Conservation (phyloP, 2,329 filamentous ascomycete genomes). For the Fusarium ambrosium region DNA sequence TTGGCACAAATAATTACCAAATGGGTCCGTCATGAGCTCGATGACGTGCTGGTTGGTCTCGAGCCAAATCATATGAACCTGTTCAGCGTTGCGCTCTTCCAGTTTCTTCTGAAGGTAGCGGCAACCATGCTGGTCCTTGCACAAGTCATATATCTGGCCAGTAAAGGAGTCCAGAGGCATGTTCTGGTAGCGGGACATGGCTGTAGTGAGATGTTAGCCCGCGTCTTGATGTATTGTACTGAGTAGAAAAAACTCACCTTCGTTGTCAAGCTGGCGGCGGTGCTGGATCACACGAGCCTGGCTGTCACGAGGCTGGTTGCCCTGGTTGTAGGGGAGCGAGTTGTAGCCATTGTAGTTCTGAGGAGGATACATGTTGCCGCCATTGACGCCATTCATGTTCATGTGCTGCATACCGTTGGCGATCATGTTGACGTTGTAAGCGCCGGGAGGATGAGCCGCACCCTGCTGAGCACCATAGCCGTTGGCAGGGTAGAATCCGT, state of each 20-base stretch:
- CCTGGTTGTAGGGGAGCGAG: slow-evolving; percentile 62
- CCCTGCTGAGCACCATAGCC: slow-evolving; percentile 49
- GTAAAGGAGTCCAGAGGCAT: slow-evolving; percentile 83
- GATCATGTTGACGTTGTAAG: slow-evolving; percentile 64
- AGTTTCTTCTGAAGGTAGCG: slow-evolving; percentile 97
- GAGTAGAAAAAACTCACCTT: slow-evolving; percentile 63
- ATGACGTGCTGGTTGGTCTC: slow-evolving; percentile 95
- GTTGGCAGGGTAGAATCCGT: slow-evolving; percentile 51
- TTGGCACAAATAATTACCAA: slow-evolving; percentile 99
- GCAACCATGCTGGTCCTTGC: slow-evolving; percentile 98
- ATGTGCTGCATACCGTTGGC: slow-evolving; percentile 78
- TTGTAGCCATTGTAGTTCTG: slow-evolving; percentile 72
- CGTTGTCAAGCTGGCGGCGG: slow-evolving; percentile 80
- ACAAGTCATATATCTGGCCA: slow-evolving; percentile 88
- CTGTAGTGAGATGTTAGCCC: slow-evolving; percentile 56
- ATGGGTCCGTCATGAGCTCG: slow-evolving; percentile 98
- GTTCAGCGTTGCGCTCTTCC: slow-evolving; percentile 86
- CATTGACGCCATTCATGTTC: slow-evolving; percentile 63
- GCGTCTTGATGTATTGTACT: not conserved
- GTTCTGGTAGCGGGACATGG: slow-evolving; percentile 86
- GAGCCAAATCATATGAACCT: slow-evolving; percentile 92
- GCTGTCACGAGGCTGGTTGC: slow-evolving; percentile 75
- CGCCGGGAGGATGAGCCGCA: slow-evolving; percentile 43
- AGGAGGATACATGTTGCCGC: slow-evolving; percentile 63
- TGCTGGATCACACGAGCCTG: slow-evolving; percentile 82